Percentiles rank a stretch among this genome's conserved stretches.
Evolutionary conservation across 225 moss, liverwort and hornwort genomes (phyloP).

Genomic region (Anthoceros angustus): DNA sequence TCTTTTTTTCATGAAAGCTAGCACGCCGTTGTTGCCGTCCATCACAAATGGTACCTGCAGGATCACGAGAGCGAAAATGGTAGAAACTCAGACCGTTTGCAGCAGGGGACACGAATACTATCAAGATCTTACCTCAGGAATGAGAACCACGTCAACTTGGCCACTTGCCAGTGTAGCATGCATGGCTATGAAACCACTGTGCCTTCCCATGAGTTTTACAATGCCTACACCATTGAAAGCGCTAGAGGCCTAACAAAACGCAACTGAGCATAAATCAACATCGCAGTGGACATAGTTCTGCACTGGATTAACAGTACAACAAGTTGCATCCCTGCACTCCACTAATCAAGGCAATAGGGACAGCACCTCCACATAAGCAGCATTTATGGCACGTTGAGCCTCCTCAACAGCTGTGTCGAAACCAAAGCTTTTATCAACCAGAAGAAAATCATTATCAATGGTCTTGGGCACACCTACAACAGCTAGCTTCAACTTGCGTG

Average conservation of each 20-base stretch:
- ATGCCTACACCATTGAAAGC: constrained; percentile 86
- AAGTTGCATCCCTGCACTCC: background rate
- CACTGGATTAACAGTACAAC: background rate
- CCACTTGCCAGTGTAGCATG: constrained; percentile 92
- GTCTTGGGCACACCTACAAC: constrained; percentile 98
- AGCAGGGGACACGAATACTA: background rate
- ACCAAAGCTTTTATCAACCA: constrained; percentile 96
- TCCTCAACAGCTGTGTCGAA: constrained; percentile 98
- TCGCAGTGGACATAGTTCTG: too few species aligned
- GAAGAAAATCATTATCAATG: constrained; percentile 91
- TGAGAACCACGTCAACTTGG: constrained; percentile 83
- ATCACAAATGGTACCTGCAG: constrained; percentile 9
- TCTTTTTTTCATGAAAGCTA: constrained; percentile 45
- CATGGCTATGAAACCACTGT: constrained; percentile 97
- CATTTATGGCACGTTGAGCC: constrained; percentile 80
- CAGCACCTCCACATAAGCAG: constrained; percentile 74
- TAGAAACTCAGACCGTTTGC: background rate
- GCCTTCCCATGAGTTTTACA: constrained; percentile 91
- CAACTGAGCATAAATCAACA: background rate
- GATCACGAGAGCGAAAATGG: background rate
- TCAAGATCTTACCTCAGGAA: constrained; percentile 55
- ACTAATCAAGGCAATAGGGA: background rate
- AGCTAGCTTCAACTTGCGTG: constrained; percentile 48
- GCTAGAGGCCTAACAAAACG: constrained; percentile 48
- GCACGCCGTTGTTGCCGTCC: constrained; percentile 59